Percentiles rank a stretch among this genome's conserved stretches.
Evolutionary conservation across 805 yeast genomes (phyloP).

Genomic region (Wickerhamiella musiphila): DNA sequence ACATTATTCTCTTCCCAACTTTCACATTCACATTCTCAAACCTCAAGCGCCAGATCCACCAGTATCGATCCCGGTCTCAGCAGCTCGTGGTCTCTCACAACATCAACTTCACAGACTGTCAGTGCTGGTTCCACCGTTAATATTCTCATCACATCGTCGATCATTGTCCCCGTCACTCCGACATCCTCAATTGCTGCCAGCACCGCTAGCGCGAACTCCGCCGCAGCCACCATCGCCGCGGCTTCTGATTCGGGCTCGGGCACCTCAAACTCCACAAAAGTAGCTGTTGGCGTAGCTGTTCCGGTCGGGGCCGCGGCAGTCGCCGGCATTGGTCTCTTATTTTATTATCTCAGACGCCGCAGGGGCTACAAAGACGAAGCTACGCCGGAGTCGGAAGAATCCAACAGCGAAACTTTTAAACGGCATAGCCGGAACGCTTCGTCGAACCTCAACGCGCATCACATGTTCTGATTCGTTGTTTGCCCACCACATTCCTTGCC

Average conservation of each 20-base stretch:
- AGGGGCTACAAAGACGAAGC: not conserved
- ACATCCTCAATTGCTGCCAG: not conserved
- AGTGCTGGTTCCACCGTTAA: not conserved
- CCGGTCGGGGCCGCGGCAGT: constrained; percentile 2
- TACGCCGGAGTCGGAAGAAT: not conserved
- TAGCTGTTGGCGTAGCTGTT: constrained; percentile 2
- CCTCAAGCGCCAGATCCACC: too few relatives aligned
- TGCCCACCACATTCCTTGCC: not conserved
- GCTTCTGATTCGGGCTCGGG: not conserved
- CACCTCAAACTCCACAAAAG: not conserved
- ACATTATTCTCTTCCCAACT: too few relatives aligned
- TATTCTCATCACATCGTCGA: not conserved
- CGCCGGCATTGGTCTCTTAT: constrained; percentile 1
- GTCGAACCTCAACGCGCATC: constrained; percentile 3
- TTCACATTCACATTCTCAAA: too few relatives aligned
- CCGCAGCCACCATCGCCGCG: not conserved
- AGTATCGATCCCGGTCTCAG: not conserved
- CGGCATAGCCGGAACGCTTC: constrained; percentile 1
- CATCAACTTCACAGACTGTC: not conserved
- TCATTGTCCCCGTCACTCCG: not conserved
- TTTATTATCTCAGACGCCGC: not conserved
- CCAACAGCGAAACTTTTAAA: not conserved
- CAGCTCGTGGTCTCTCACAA: not conserved
- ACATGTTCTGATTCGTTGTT: not conserved
- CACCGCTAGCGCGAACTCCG: not conserved